Percentiles rank a stretch among this genome's conserved stretches.
These are phyloP conservation scores for Fagus sylvatica DNA, from an alignment of 306 rosid genomes.

Conservation along the genomic window DNA sequence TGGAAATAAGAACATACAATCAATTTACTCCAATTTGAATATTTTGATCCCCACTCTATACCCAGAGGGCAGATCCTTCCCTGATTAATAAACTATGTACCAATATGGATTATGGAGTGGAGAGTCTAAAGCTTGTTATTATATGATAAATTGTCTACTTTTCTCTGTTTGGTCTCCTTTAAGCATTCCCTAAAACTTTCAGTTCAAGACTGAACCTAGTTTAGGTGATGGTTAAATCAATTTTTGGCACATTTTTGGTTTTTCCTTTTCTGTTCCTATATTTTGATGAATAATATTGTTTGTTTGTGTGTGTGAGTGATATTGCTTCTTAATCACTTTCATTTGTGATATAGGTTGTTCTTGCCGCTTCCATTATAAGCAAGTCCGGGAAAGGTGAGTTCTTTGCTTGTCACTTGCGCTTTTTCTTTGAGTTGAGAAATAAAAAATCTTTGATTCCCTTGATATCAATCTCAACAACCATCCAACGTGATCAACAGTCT, in stretches of 20 bases:
- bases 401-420: not conserved
- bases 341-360: constrained; percentile 69
- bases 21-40: not conserved
- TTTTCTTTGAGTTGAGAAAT: not conserved
- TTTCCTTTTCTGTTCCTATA: not conserved
- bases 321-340: constrained; percentile 14
- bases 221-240: not conserved
- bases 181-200: not conserved
- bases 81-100: not conserved
- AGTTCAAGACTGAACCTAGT: not conserved
- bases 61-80: no score
- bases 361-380: constrained; percentile 80
- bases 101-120: not conserved
- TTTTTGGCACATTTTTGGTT: not conserved
- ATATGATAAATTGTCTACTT: not conserved
- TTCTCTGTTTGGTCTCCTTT: not conserved
- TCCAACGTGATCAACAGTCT: not conserved
- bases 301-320: not conserved
- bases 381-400: constrained; percentile 96
- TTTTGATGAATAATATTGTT: not conserved
- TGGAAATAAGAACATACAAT: not conserved
- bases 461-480: not conserved
- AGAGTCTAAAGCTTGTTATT: not conserved
- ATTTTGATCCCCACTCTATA: not conserved
- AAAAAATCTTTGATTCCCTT: not conserved